phyloP scores from a whole-genome alignment of 2,329 filamentous ascomycete species.

The Arthrobotrys sphaeroides region DNA sequence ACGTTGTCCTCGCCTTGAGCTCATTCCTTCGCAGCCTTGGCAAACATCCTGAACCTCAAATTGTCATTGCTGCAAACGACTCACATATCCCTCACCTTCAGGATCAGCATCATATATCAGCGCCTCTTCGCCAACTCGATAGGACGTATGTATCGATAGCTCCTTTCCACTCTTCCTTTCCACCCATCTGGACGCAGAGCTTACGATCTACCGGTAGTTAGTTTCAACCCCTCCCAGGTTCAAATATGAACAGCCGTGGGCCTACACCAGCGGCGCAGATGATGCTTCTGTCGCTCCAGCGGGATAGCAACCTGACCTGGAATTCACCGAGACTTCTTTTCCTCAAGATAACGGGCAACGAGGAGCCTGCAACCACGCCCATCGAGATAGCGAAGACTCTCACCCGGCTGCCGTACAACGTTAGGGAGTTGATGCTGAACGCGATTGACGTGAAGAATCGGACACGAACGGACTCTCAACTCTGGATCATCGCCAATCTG shows the following conservation, averaged over 20 bases:
- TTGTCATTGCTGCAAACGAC: too few species aligned
- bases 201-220: not conserved
- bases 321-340: constrained; percentile 28
- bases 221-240: not conserved
- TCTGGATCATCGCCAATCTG: constrained; percentile 49
- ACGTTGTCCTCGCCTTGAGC: too few species aligned
- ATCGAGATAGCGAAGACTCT: constrained; percentile 50
- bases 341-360: constrained; percentile 46
- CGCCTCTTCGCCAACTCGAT: not conserved
- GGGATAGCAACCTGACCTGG: constrained; percentile 35
- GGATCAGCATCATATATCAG: not conserved
- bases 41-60: too few species aligned
- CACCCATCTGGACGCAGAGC: not conserved
- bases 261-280: constrained; percentile 8
- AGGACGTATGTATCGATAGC: not conserved
- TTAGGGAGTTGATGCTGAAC: constrained; percentile 40
- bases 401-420: constrained; percentile 42
- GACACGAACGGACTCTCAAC: constrained; percentile 16
- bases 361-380: constrained; percentile 44
- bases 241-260: not conserved
- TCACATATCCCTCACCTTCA: too few species aligned
- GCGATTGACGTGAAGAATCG: constrained; percentile 32
- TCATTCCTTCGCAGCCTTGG: too few species aligned
- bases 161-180: not conserved
- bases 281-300: constrained; percentile 40